Evolutionary conservation across 2,329 filamentous ascomycete species (phyloP).

Genomic region (Sporothrix brasiliensis): DNA sequence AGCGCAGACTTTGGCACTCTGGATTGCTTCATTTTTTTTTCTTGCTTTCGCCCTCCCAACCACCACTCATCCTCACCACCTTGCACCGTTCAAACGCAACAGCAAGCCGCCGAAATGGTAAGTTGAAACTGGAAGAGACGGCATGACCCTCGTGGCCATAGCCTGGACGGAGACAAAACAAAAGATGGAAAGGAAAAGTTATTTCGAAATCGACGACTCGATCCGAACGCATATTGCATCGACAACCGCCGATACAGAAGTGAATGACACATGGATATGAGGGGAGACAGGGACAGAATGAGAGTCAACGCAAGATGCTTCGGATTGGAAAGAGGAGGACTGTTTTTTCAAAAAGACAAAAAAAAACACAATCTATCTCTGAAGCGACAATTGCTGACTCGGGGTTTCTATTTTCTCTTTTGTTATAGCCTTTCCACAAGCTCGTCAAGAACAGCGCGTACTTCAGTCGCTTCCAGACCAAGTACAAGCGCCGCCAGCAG

Average conservation of each 20-base stretch:
- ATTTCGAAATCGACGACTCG: neutral
- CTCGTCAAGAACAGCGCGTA: slow-evolving; percentile 96
- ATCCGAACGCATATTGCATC: slow-evolving; percentile 25
- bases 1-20: slow-evolving; percentile 30
- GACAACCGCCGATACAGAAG: slow-evolving; percentile 9
- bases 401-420: slow-evolving; percentile 58
- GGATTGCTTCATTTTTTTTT: slow-evolving; percentile 34
- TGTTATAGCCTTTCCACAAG: slow-evolving; percentile 82
- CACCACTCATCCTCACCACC: slow-evolving; percentile 42
- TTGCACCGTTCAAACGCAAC: slow-evolving; percentile 41
- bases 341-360: slow-evolving; percentile 38
- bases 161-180: slow-evolving; percentile 1
- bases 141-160: slow-evolving; percentile 37
- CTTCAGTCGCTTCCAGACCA: slow-evolving; percentile 99
- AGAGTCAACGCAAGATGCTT: slow-evolving; percentile 99
- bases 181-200: neutral
- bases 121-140: slow-evolving; percentile 51
- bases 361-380: slow-evolving; percentile 53
- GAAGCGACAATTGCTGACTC: slow-evolving; percentile 99
- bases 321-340: slow-evolving; percentile 63
- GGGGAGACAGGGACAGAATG: slow-evolving; percentile 28
- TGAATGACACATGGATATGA: neutral
- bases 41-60: slow-evolving; percentile 42
- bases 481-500: slow-evolving; percentile 95
- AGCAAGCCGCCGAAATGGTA: slow-evolving; percentile 68